Conservation (phyloP, 2,329 filamentous ascomycete species). For the Monosporascus sp. region DNA sequence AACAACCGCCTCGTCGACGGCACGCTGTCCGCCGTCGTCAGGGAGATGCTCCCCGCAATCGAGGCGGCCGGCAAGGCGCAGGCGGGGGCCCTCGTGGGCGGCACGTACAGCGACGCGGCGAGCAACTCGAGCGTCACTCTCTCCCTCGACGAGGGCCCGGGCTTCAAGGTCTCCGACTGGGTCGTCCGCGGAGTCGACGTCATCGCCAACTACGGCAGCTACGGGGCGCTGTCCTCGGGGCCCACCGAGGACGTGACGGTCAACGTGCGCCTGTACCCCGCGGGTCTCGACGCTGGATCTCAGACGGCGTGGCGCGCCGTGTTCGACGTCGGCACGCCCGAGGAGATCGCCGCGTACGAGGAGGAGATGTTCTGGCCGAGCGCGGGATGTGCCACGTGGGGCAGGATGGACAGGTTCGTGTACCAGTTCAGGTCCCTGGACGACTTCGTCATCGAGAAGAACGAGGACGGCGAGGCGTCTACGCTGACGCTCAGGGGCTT, state of each 20-base stretch:
- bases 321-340: slow-evolving; percentile 13
- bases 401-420: slow-evolving; percentile 18
- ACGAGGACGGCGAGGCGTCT: slow-evolving; percentile 7
- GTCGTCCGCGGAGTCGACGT: slow-evolving; percentile 36
- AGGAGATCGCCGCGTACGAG: slow-evolving; percentile 16
- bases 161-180: slow-evolving; percentile 34
- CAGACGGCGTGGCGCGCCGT: slow-evolving; percentile 17
- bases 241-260: slow-evolving; percentile 5
- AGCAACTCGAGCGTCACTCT: slow-evolving; percentile 37
- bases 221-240: slow-evolving; percentile 12
- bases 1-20: slow-evolving; percentile 14
- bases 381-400: slow-evolving; percentile 20
- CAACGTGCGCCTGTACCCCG: slow-evolving; percentile 19
- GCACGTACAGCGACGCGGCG: slow-evolving; percentile 31
- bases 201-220: slow-evolving; percentile 26
- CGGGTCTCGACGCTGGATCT: slow-evolving; percentile 11
- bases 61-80: slow-evolving; percentile 37
- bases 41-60: slow-evolving; percentile 33
- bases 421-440: slow-evolving; percentile 24
- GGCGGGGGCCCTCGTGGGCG: slow-evolving; percentile 24
- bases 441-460: slow-evolving; percentile 17
- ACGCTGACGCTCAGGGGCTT: slow-evolving; percentile 16
- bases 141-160: slow-evolving; percentile 31
- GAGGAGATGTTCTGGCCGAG: slow-evolving; percentile 17
- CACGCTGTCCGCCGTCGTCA: slow-evolving; percentile 23